phyloP scores from a whole-genome alignment of 306 rosid species.

The Cucumis sativus region DNA sequence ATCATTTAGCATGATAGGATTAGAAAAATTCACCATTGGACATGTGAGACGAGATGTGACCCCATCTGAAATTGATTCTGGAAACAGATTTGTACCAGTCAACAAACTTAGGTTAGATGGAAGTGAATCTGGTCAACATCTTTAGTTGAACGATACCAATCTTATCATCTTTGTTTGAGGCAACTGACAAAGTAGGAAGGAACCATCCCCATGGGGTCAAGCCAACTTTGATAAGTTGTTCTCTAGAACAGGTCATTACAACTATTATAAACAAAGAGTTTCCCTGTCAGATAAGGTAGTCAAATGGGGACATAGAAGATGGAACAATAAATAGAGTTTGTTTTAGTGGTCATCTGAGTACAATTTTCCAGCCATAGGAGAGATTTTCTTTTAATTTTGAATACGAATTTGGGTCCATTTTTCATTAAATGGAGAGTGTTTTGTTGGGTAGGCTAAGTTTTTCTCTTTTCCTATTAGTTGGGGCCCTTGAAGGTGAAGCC shows the following conservation, averaged over 20 bases:
- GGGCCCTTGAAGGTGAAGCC: neutral
- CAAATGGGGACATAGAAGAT: conserved; percentile 10
- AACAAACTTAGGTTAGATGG: neutral
- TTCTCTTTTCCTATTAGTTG: neutral
- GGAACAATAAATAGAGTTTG: neutral
- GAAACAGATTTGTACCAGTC: neutral
- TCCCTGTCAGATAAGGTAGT: conserved; percentile 7
- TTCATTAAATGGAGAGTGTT: neutral
- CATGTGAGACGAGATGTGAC: neutral
- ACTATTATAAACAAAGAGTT: neutral
- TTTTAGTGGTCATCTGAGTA: neutral
- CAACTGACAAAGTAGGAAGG: neutral
- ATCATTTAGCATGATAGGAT: neutral
- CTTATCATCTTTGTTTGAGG: neutral
- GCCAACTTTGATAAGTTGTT: neutral
- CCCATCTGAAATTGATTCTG: neutral
- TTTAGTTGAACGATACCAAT: neutral
- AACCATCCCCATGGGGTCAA: neutral
- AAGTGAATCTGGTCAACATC: conserved; percentile 1
- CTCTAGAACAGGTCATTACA: conserved; percentile 1
- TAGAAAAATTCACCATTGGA: neutral
- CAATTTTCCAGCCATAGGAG: neutral
- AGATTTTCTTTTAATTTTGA: neutral
- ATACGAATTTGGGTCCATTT: neutral
- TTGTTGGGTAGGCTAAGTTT: neutral